Percentiles rank a stretch among this genome's conserved stretches.
Conservation (phyloP, 257 asterid species). For the Leptodermis oblonga region DNA sequence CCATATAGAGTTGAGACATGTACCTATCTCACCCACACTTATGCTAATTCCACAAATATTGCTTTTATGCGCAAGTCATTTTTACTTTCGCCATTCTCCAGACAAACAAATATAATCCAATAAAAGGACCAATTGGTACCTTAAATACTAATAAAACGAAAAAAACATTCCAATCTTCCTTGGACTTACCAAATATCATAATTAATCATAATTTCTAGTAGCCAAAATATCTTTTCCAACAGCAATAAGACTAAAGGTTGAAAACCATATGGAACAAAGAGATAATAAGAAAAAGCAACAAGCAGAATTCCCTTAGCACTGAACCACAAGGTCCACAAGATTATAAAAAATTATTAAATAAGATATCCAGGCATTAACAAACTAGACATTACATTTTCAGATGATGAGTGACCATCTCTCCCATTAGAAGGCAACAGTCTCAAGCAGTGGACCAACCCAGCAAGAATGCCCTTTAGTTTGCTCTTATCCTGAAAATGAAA, state of each 20-base stretch:
- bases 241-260: not conserved
- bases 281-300: not conserved
- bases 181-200: no score
- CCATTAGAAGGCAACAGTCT: slow-evolving; percentile 57
- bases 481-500: slow-evolving; percentile 66
- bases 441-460: slow-evolving; percentile 79
- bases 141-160: no score
- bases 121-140: not conserved
- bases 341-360: not conserved
- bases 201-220: not conserved
- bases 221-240: not conserved
- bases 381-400: slow-evolving; percentile 48
- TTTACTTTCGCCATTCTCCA: not conserved
- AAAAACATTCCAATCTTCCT: not conserved
- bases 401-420: slow-evolving; percentile 38
- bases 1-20: not conserved
- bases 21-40: not conserved
- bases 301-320: not conserved
- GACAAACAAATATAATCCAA: not conserved
- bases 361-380: slow-evolving; percentile 12
- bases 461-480: slow-evolving; percentile 59
- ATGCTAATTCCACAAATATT: not conserved
- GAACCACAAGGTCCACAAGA: not conserved
- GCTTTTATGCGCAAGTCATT: not conserved
- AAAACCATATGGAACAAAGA: not conserved